phyloP scores from a whole-genome alignment of 1,284 basidiomycete genomes.

The Malassezia furfur region DNA sequence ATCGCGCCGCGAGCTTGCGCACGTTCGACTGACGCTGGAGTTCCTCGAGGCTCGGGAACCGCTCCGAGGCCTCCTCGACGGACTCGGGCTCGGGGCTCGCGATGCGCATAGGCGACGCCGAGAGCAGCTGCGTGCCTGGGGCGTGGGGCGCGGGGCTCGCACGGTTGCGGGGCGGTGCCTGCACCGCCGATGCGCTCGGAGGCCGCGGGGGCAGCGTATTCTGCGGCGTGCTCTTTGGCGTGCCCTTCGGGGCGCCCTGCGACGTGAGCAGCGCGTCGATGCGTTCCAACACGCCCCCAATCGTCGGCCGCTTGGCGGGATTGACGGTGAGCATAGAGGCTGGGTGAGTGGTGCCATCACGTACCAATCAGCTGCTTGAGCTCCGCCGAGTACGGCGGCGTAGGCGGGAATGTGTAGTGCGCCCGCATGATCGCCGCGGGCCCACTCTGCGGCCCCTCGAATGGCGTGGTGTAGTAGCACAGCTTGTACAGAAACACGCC shows the following conservation, averaged over 20 bases:
- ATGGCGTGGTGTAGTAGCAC: conserved; percentile 98
- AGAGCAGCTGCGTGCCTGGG: not conserved
- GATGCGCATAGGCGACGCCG: not conserved
- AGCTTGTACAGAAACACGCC: conserved; percentile 69
- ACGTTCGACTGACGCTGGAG: not conserved
- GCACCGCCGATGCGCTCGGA: no score
- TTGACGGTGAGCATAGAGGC: conserved; percentile 7
- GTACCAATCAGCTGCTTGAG: conserved; percentile 70
- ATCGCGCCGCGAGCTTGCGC: not conserved
- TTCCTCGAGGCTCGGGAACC: conserved; percentile 10
- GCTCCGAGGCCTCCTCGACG: not conserved
- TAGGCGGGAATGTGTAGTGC: conserved; percentile 61
- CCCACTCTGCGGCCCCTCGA: conserved; percentile 64
- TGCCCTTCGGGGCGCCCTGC: no score
- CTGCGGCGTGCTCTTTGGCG: no score
- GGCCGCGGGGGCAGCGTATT: no score
- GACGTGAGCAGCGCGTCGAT: not conserved
- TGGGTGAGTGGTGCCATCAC: not conserved
- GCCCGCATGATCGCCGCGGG: conserved; percentile 92
- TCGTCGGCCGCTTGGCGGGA: not conserved
- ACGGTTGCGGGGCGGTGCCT: not conserved
- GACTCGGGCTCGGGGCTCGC: not conserved
- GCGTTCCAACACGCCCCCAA: not conserved
- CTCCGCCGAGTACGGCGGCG: conserved; percentile 78
- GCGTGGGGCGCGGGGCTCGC: not conserved